A percentile compares a stretch with the other conserved stretches of the same genome.
These are phyloP conservation scores for Candida ulmi DNA, from an alignment of 805 yeast species.

Conservation along the genomic window DNA sequence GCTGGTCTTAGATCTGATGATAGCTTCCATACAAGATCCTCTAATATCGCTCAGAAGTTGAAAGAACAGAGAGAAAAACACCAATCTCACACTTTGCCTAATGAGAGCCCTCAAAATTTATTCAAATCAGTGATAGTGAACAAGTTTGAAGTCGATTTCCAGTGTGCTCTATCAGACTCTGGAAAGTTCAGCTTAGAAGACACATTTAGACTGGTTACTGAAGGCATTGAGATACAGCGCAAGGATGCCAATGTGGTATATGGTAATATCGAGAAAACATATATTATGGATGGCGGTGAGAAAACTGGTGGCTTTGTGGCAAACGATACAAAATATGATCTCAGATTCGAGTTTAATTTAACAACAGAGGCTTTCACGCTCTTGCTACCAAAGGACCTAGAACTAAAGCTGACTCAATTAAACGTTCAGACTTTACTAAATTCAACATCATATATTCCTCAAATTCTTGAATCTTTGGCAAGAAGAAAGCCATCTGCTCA, in stretches of 20 bases:
- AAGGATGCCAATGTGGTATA: constrained; percentile 35
- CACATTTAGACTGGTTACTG: constrained; percentile 22
- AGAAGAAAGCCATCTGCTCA: constrained; percentile 8
- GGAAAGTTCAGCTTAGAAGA: constrained; percentile 38
- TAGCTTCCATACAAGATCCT: constrained; percentile 3
- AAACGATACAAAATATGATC: constrained; percentile 36
- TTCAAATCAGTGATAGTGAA: constrained; percentile 35
- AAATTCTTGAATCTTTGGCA: constrained; percentile 20
- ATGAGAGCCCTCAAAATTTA: constrained; percentile 5
- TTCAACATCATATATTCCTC: constrained; percentile 22
- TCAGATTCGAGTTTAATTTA: constrained; percentile 44
- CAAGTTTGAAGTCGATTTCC: constrained; percentile 35
- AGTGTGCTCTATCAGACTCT: constrained; percentile 35
- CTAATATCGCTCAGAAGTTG: constrained; percentile 8
- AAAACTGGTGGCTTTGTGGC: constrained; percentile 24
- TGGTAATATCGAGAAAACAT: constrained; percentile 40
- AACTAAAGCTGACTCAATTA: constrained; percentile 7
- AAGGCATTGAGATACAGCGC: constrained; percentile 35
- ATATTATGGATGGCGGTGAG: constrained; percentile 20
- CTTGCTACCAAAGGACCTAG: constrained; percentile 38
- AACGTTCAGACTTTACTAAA: constrained; percentile 25
- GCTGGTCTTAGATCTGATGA: constrained; percentile 8
- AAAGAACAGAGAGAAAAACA: constrained; percentile 1
- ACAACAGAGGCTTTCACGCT: constrained; percentile 32
- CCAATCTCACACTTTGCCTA: neutral